A percentile compares a stretch with the other conserved stretches of the same genome.
These are phyloP conservation scores for Phaffomyces opuntiae DNA, from an alignment of 805 yeast genomes.

Conservation along the genomic window DNA sequence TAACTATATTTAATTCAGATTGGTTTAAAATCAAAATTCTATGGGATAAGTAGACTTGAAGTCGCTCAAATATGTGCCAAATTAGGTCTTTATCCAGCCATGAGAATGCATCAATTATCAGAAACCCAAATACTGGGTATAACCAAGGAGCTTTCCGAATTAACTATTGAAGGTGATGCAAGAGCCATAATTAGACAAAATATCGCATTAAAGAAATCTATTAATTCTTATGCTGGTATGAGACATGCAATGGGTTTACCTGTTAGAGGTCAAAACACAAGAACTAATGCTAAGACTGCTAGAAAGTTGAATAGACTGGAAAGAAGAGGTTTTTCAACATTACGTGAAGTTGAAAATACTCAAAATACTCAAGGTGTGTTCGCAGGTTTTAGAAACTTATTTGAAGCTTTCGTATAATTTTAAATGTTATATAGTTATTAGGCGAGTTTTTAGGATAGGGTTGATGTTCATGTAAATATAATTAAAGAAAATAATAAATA, in stretches of 20 bases:
- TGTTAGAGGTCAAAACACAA: slow-evolving; percentile 85
- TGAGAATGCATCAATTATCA: slow-evolving; percentile 88
- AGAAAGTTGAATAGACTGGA: slow-evolving; percentile 73
- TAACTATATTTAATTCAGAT: slow-evolving; percentile 18
- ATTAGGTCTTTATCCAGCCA: slow-evolving; percentile 84
- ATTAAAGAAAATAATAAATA: too few relatives aligned
- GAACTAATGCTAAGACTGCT: slow-evolving; percentile 88
- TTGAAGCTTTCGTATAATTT: slow-evolving; percentile 13
- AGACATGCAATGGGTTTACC: slow-evolving; percentile 84
- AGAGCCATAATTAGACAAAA: slow-evolving; percentile 69
- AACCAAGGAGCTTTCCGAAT: slow-evolving; percentile 78
- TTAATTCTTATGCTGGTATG: slow-evolving; percentile 81
- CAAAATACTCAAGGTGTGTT: slow-evolving; percentile 11
- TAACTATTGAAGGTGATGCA: slow-evolving; percentile 77
- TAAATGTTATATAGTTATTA: background rate
- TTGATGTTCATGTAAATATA: slow-evolving; percentile 3
- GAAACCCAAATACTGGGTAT: slow-evolving; percentile 83
- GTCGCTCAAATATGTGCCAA: slow-evolving; percentile 78
- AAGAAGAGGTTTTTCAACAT: slow-evolving; percentile 39
- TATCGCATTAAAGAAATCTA: slow-evolving; percentile 69
- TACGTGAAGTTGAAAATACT: background rate
- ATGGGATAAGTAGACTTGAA: slow-evolving; percentile 74
- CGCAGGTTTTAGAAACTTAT: slow-evolving; percentile 19
- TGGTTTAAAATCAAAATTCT: slow-evolving; percentile 76
- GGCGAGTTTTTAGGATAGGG: background rate